Base-by-base conservation (phyloP, 257 asterid species). In the Primulina eburnea region DNA sequence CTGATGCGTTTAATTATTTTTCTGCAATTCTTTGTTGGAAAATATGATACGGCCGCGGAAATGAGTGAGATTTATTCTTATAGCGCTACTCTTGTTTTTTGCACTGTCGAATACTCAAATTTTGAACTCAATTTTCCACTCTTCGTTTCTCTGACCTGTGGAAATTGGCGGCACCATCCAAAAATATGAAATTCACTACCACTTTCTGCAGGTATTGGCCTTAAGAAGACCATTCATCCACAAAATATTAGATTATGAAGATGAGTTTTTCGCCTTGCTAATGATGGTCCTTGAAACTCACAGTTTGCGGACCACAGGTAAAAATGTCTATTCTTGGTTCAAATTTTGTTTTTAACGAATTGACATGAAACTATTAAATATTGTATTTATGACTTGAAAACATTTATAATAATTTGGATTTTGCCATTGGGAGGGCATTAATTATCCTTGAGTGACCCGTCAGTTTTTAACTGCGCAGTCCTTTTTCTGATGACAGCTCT, bases 281-380 rank as follows among this genome's bases (percentile, higher is more conserved):
- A 94, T 89, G 87, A 90, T 94, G 32, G 95, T 89, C 64, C 95
- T 94, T 60, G 99, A 94, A 83, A 86, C 95, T 16, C 99, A 91
- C 81, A 94, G 97, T 77, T 81, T 94, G 80, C 89, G 97, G 20
- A 91, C 93, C 11, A 87, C 97, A 60, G 95, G 96, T 89, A 71
- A 67, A 62, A 67, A 62, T 37, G 67, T 55, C 67, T 2, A n/a
- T 65, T 55, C 64, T 71, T 29, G 40, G 47, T 62, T 76, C 12
- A 69, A 57, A 9, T 56, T 43, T 52, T 16, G 7, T 3, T 32
- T 50, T 47, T 59, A 50, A 66, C 43, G 58, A 16, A 20, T 75
- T 72, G 62, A 20, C 38, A 67, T 56, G 69, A 73, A 56, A 16
- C 29, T 21, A 52, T 26, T 65, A 17, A 52, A n/a, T 47, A 38